Evolutionary conservation across 257 asterid species (phyloP).

Genomic region (Solanum pinnatisectum): DNA sequence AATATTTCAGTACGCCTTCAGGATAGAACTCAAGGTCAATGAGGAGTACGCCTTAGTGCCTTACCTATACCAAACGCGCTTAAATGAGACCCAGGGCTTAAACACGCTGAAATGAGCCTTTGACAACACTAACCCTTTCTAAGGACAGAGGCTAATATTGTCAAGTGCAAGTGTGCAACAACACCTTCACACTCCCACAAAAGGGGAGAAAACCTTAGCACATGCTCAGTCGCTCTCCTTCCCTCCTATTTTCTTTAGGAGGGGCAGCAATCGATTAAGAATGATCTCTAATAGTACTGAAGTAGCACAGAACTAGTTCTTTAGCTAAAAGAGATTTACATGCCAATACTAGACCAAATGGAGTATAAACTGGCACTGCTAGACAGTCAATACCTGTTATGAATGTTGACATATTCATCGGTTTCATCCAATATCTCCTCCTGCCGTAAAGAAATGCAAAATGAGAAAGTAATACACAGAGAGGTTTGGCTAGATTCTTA

Average conservation of each 20-base stretch:
- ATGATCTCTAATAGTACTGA: not conserved
- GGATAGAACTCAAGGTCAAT: not conserved
- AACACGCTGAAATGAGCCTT: not conserved
- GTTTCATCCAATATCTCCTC: constrained; percentile 99
- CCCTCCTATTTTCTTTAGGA: not conserved
- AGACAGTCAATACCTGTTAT: constrained; percentile 58
- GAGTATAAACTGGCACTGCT: not conserved
- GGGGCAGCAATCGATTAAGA: not conserved
- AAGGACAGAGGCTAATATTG: not conserved
- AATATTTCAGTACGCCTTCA: not conserved
- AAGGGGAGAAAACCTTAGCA: not conserved
- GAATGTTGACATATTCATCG: constrained; percentile 94
- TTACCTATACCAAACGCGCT: not conserved
- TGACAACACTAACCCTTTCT: not conserved
- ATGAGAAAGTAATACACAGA: not conserved
- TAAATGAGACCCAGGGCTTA: not conserved
- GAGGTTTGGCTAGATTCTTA: not conserved
- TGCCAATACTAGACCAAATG: not conserved
- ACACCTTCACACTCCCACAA: not conserved
- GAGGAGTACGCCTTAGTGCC: not conserved
- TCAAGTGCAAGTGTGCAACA: not conserved
- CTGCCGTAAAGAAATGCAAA: constrained; percentile 21
- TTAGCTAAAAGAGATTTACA: not conserved
- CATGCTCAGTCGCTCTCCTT: not conserved
- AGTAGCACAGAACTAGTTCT: not conserved